These are phyloP conservation scores for Lodderomyces pseudojiufengensis DNA, from an alignment of 1,139 yeast genomes.

Conservation along the genomic window DNA sequence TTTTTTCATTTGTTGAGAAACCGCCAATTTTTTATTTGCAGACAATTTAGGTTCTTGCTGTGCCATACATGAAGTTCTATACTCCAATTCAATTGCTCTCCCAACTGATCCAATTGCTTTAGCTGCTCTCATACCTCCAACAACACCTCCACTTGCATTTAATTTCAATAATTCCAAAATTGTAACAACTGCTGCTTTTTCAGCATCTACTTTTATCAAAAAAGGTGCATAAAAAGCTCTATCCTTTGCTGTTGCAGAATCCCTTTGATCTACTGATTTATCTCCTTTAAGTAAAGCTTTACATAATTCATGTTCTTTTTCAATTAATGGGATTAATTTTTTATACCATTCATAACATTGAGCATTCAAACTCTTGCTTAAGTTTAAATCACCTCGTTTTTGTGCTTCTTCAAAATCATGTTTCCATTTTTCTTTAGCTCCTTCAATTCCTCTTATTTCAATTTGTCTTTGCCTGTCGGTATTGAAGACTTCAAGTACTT, in stretches of 20 bases:
- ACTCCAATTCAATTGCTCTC: slow-evolving; percentile 79
- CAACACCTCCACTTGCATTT: slow-evolving; percentile 70
- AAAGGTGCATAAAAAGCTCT: slow-evolving; percentile 78
- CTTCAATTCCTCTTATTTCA: slow-evolving; percentile 77
- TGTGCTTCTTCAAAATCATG: slow-evolving; percentile 72
- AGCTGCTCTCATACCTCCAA: slow-evolving; percentile 85
- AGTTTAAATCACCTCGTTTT: slow-evolving; percentile 56
- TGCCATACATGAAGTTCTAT: slow-evolving; percentile 62
- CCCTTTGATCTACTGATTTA: slow-evolving; percentile 13
- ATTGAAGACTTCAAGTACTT: slow-evolving; percentile 64
- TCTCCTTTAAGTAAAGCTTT: slow-evolving; percentile 25
- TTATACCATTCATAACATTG: slow-evolving; percentile 77
- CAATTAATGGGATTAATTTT: slow-evolving; percentile 64
- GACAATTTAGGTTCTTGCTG: slow-evolving; percentile 52
- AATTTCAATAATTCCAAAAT: slow-evolving; percentile 76
- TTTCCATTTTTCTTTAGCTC: slow-evolving; percentile 87
- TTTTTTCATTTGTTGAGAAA: slow-evolving; percentile 38
- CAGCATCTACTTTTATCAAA: slow-evolving; percentile 65
- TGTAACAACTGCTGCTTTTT: slow-evolving; percentile 78
- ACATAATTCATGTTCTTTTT: slow-evolving; percentile 58
- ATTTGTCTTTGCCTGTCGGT: slow-evolving; percentile 69
- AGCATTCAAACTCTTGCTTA: slow-evolving; percentile 62
- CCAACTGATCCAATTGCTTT: slow-evolving; percentile 81
- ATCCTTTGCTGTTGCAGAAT: slow-evolving; percentile 29
- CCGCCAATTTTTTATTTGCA: slow-evolving; percentile 17